phyloP scores from a whole-genome alignment of 495 filamentous ascomycete genomes.

The Pyrenopolyporus hunteri region DNA sequence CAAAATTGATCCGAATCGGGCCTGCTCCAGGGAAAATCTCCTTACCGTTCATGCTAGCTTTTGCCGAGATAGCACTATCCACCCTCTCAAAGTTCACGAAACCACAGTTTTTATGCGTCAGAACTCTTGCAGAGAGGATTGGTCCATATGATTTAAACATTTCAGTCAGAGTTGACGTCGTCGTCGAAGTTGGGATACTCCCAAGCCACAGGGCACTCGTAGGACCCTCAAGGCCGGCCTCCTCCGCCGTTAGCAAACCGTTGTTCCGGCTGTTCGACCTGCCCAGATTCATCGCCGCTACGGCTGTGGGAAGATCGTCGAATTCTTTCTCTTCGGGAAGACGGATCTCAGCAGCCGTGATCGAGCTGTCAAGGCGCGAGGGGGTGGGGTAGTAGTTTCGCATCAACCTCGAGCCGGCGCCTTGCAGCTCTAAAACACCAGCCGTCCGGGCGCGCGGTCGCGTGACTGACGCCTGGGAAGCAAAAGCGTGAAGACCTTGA shows the following conservation, averaged over 20 bases:
- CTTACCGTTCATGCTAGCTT: constrained; percentile 86
- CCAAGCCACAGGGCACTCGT: constrained; percentile 96
- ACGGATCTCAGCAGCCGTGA: constrained; percentile 78
- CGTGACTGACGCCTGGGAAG: constrained; percentile 76
- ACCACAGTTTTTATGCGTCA: constrained; percentile 98
- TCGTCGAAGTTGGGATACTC: constrained; percentile 96
- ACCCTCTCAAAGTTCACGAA: constrained; percentile 96
- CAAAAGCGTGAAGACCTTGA: constrained; percentile 71
- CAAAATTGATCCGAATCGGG: constrained; percentile 93
- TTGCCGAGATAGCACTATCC: constrained; percentile 88
- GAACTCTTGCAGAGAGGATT: constrained; percentile 88
- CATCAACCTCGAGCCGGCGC: constrained; percentile 70
- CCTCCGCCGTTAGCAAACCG: constrained; percentile 65
- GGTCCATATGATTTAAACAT: constrained; percentile 91
- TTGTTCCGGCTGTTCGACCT: constrained; percentile 64
- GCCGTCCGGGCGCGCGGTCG: constrained; percentile 84
- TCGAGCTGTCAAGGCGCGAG: constrained; percentile 82
- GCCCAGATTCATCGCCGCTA: constrained; percentile 78
- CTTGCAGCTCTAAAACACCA: constrained; percentile 79
- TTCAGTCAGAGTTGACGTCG: constrained; percentile 86
- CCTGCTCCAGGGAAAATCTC: constrained; percentile 98
- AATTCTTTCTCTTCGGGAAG: constrained; percentile 76
- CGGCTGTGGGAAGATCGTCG: constrained; percentile 70
- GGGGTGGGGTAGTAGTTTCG: constrained; percentile 81
- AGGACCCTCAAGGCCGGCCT: constrained; percentile 83